Conservation (phyloP, 1,284 basidiomycete species). For the Ceratobasidium papillatum region DNA sequence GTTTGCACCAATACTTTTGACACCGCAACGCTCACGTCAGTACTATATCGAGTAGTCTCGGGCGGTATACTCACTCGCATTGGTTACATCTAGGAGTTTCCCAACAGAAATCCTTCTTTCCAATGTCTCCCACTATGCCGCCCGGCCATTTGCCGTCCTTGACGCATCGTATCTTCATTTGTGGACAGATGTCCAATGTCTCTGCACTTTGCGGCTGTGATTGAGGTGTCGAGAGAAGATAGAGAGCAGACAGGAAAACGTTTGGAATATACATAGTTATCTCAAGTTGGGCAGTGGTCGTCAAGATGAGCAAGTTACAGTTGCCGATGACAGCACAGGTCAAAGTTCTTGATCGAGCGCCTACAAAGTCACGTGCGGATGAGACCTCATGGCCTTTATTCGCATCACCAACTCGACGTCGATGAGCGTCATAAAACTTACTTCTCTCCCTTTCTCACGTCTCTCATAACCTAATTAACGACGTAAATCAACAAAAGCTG, state of each 20-base stretch:
- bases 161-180: slow-evolving; percentile 12
- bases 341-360: background rate
- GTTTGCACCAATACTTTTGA: slow-evolving; percentile 20
- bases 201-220: background rate
- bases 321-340: background rate
- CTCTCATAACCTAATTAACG: background rate
- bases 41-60: background rate
- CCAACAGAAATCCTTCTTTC: slow-evolving; percentile 22
- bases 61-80: slow-evolving; percentile 23
- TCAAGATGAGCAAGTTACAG: background rate
- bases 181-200: slow-evolving; percentile 1
- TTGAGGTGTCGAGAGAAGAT: background rate
- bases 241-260: background rate
- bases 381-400: background rate
- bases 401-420: background rate
- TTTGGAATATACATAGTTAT: slow-evolving; percentile 18
- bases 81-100: slow-evolving; percentile 21
- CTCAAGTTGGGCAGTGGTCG: background rate
- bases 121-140: slow-evolving; percentile 26
- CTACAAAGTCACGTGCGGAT: background rate
- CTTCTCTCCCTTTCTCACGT: background rate
- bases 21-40: background rate
- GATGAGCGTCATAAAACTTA: background rate
- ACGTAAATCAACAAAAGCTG: background rate
- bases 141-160: slow-evolving; percentile 16